phyloP scores from a whole-genome alignment of 2,329 filamentous ascomycete species.

The Aspergillus sp. region DNA sequence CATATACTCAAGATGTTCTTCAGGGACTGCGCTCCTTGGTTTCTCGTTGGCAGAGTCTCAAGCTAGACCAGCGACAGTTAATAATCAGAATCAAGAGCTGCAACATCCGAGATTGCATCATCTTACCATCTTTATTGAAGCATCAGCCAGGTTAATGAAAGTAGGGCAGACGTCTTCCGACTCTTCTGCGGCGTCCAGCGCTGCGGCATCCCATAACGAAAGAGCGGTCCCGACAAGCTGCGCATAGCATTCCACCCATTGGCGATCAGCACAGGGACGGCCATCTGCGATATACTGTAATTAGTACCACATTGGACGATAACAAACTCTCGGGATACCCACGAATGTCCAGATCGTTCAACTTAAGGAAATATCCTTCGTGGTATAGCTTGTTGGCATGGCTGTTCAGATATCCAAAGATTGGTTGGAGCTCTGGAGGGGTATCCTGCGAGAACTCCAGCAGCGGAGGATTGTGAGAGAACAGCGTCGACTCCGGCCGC shows the following conservation, averaged over 20 bases:
- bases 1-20: conserved; percentile 96
- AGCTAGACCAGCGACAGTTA: conserved; percentile 59
- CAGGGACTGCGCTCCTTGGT: conserved; percentile 72
- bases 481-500: conserved; percentile 80
- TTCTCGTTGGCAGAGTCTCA: conserved; percentile 83
- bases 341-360: conserved; percentile 93
- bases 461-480: conserved; percentile 79
- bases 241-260: conserved; percentile 95
- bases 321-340: conserved; percentile 46
- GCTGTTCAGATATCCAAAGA: conserved; percentile 91
- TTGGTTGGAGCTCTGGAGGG: conserved; percentile 87
- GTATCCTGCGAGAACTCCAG: conserved; percentile 86
- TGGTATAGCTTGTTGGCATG: conserved; percentile 97
- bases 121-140: conserved; percentile 93
- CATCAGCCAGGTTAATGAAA: conserved; percentile 96
- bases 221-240: conserved; percentile 94
- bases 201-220: conserved; percentile 92
- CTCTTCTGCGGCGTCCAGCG: conserved; percentile 82
- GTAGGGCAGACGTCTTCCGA: conserved; percentile 83
- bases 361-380: conserved; percentile 94
- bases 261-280: conserved; percentile 78
- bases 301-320: conserved; percentile 31
- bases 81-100: not conserved
- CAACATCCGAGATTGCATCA: not conserved
- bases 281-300: conserved; percentile 62